Base-by-base conservation (phyloP, 2,329 filamentous ascomycete genomes). In the Aspergillus hortae region DNA sequence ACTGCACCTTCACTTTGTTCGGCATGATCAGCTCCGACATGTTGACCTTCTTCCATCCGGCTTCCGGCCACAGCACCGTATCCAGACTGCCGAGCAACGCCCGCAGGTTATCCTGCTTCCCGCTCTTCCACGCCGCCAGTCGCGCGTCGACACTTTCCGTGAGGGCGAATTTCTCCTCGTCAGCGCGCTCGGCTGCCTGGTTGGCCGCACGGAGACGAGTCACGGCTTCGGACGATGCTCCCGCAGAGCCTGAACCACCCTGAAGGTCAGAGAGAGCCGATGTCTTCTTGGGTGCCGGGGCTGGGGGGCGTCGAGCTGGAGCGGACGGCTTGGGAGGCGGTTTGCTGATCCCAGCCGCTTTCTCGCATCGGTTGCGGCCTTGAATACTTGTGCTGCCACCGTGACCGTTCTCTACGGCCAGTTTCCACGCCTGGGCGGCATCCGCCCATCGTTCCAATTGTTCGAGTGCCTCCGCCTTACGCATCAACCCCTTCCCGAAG, bases 1-100 rank as follows among this genome's bases (percentile, higher is more conserved):
- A 99, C 54, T 89, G 80, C 58, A 99, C 87, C 82, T 99, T 99
- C 70, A 97, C 94, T 79, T 92, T 96, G 61, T 89, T 91, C 32
- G 91, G 86, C 80, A 96, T 82, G 48, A 99, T 88, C 61, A 99
- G 73, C 75, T 99, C 94, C 58, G 92, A 87, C 84, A 99, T 84
- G 30, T 90, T 91, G 51, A 97, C 87, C 77, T 95, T 96, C 77
- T 96, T 96, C 94, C 94, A 99, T 4, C 90, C 91, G 56, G 90
- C 90, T 40, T 86, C 87, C 57, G 90, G 86, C 94, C 94, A 99
- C 25, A 99, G 79, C 25, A 99, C 91, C 36, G 80, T 82, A 65
- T 99, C 92, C 61, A 99, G 71, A 63, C 90, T 95, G 3, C 88
- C 89, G 35, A 99, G 74, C 46, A 99, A 75, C 0, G 92, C 94